Evolutionary conservation across 2,329 filamentous ascomycete species (phyloP), one percentile per base, ranked within the genome.

Genomic region (Diaporthe sp.): DNA sequence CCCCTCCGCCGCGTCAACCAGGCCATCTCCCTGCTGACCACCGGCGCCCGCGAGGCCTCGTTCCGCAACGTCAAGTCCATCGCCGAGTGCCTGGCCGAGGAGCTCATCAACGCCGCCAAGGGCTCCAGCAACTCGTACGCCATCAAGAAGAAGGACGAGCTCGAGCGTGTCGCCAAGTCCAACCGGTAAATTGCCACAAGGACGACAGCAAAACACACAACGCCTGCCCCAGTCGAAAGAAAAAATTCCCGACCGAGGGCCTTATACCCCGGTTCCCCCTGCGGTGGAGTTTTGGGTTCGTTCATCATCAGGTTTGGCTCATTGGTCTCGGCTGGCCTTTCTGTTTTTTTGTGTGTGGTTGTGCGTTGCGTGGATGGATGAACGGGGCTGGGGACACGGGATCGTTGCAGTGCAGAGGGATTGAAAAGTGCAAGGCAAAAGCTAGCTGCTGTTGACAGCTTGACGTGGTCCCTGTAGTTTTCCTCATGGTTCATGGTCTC

Each of bases 111-210:
- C 92, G 97, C 97, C 87, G 97, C 97, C 88, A 99, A 99, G 95
- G 97, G 97, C 86, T 97, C 94, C 93, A 97, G 94, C 91, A 99
- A 99, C 95, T 98, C 96, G 82, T 99, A 98, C 88, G 97, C 97
- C 85, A 99, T 99, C 94, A 99, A 99, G 95, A 99, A 99, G 95
- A 99, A 99, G 96, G 97, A 99, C 89, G 97, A 99, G 94, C 90
- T 99, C 91, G 97, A 99, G 94, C 97, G 97, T 97, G 97, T 99
- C 84, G 97, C 97, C 90, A 99, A 99, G 95, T 95, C 92, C 93
- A 99, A 99, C 94, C 95, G 97, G 94, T 99, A 98, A 96, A 96
- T 79, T 79, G 15, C 42, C 25, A 13, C 0, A 13, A 19, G 2
- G 25, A 28, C 19, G 7, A 49, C 17, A 31, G 10, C 25, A 67